Conservation (phyloP, 441 rosid genomes). For the Isatis lusitanica region DNA sequence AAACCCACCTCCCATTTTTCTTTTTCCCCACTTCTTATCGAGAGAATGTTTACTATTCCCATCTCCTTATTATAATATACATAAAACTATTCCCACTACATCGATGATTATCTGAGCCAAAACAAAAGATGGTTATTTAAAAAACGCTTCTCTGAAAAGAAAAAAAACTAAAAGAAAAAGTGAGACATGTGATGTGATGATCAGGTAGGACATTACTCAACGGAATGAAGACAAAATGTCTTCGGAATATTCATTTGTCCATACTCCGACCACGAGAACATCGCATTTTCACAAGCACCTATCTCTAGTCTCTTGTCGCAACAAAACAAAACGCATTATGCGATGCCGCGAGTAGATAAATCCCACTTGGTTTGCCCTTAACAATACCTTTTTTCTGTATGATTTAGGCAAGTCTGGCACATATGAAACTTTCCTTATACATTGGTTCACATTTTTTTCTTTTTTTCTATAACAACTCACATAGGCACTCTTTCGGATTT, state of each 20-base stretch:
- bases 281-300: slow-evolving; percentile 11
- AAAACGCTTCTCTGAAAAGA: neutral
- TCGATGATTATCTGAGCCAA: neutral
- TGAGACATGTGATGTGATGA: slow-evolving; percentile 35
- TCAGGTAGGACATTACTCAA: slow-evolving; percentile 27
- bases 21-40: slow-evolving; percentile 21
- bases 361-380: neutral
- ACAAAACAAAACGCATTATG: slow-evolving; percentile 16
- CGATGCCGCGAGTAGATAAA: neutral
- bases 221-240: slow-evolving; percentile 25
- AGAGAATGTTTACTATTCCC: slow-evolving; percentile 16
- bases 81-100: slow-evolving; percentile 8
- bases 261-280: slow-evolving; percentile 20
- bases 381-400: neutral
- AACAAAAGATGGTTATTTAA: neutral
- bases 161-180: slow-evolving; percentile 3
- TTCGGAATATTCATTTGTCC: slow-evolving; percentile 39
- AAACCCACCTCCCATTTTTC: slow-evolving; percentile 28
- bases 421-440: neutral
- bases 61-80: slow-evolving; percentile 4
- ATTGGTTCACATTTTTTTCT: neutral
- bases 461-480: neutral
- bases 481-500: neutral
- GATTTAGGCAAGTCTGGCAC: neutral
- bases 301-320: slow-evolving; percentile 20